Base-by-base conservation (phyloP, 495 filamentous ascomycete species). In the Halenospora varia region DNA sequence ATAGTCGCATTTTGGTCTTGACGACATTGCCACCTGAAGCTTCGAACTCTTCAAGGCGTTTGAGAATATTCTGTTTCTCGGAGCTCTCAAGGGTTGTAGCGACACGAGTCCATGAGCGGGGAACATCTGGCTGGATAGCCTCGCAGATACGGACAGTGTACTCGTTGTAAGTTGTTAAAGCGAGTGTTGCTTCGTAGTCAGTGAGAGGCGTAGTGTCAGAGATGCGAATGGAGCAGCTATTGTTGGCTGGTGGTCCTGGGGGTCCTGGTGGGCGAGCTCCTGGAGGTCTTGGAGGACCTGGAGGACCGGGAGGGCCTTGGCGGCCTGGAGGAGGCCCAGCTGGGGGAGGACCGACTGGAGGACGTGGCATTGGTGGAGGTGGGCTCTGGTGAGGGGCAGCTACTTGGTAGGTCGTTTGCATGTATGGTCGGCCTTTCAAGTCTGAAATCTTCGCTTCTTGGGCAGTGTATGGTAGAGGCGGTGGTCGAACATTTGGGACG, bases 81-180 rank as follows among this genome's bases (percentile, higher is more conserved):
- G 25, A 18, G 25, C 17, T 26, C 51, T 62, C 55, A 10, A 58
- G 60, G 4, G 50, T 58, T 4, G 51, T 50, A 8, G 44, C 8
- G 10, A 58, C 51, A 4, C 60, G 55, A 26, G 39, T 45, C 61
- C 56, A 63, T 13, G 56, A 47, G 4, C 42, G 49, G 22, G 47
- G 2, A 4, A 25, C 3, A 10, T 6, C 1, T 8, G 61, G 61
- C 10, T 40, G 9, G n/a, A 39, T 11, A 3, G 53, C 0, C 26
- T 57, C 48, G 29, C 22, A 17, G 26, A 56, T 13, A 25, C 62
- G 62, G 9, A 64, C 39, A 0, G 56, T 60, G 44, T 60, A 64
- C 23, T 56, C 53, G 2, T 41, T 23, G 40, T 57, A 64, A 1
- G 49, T 56, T 17, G 57, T 60, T 1, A 64, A 35, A 20, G 56